Conservation (phyloP, 148 eudicot species). For the Nepenthes gracilis region DNA sequence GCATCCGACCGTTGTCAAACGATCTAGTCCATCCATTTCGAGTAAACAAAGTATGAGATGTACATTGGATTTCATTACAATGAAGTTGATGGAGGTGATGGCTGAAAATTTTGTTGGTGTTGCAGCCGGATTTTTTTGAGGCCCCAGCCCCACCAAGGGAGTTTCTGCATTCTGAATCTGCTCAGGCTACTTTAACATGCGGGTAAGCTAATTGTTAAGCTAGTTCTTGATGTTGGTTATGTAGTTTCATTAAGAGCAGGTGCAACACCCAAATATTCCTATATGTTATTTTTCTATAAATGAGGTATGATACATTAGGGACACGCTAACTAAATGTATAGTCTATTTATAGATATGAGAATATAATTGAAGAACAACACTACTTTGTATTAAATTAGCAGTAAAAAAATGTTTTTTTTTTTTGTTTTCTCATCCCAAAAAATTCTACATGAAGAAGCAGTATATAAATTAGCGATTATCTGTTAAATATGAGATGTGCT, state of each 20-base stretch:
- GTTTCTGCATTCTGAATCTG: slow-evolving; percentile 76
- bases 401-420: too few species aligned
- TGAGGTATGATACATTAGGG: too few species aligned
- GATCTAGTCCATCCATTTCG: slow-evolving; percentile 44
- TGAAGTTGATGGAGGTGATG: not conserved
- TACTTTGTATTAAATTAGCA: too few species aligned
- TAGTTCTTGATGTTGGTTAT: slow-evolving; percentile 1
- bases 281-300: too few species aligned
- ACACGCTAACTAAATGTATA: too few species aligned
- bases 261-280: too few species aligned
- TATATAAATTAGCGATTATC: too few species aligned
- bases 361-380: too few species aligned
- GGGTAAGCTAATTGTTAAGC: slow-evolving; percentile 41
- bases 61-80: not conserved
- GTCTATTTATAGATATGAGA: too few species aligned
- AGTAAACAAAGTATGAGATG: slow-evolving; percentile 59
- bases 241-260: not conserved
- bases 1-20: slow-evolving; percentile 40
- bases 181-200: slow-evolving; percentile 70
- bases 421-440: too few species aligned
- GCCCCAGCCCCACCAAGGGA: slow-evolving; percentile 71
- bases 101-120: slow-evolving; percentile 1
- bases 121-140: slow-evolving; percentile 59
- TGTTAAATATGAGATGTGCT: too few species aligned
- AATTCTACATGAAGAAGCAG: too few species aligned